Percentiles rank a stretch among this genome's conserved stretches.
Conservation (phyloP, 257 asterid genomes). For the Plantago ovata region DNA sequence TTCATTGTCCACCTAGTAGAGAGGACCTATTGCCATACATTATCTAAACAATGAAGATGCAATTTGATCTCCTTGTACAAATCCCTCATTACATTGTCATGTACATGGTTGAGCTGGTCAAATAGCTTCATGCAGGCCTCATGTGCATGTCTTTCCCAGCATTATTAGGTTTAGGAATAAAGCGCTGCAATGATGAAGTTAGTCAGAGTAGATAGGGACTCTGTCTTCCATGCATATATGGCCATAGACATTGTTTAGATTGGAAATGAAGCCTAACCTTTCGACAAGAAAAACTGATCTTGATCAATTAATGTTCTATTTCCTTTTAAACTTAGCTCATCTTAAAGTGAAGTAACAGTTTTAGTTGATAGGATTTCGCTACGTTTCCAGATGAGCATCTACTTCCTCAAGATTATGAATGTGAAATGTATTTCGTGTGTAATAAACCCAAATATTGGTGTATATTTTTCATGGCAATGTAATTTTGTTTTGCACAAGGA, state of each 20-base stretch:
- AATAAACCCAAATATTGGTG: background rate
- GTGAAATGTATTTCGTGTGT: background rate
- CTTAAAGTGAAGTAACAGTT: too few species aligned
- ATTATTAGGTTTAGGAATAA: background rate
- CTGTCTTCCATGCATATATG: too few species aligned
- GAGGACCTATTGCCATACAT: constrained; percentile 5
- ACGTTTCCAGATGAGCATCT: too few species aligned
- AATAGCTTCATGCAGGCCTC: constrained; percentile 10
- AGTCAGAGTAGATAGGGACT: background rate
- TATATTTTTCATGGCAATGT: background rate
- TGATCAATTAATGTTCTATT: too few species aligned
- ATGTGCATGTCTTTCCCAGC: constrained; percentile 4
- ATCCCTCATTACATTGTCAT: background rate
- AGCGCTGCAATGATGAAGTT: constrained; percentile 6
- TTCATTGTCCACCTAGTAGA: constrained; percentile 9
- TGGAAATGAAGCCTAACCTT: too few species aligned
- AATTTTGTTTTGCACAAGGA: background rate
- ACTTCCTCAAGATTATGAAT: too few species aligned
- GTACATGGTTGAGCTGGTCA: constrained; percentile 7
- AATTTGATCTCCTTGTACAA: constrained; percentile 6
- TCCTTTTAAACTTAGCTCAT: too few species aligned
- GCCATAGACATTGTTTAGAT: too few species aligned
- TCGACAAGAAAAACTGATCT: too few species aligned
- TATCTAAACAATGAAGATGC: constrained; percentile 17
- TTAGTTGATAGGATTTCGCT: too few species aligned